Evolutionary conservation across 2,329 filamentous ascomycete genomes (phyloP).

Genomic region (Sporothrix pseudoabietina): DNA sequence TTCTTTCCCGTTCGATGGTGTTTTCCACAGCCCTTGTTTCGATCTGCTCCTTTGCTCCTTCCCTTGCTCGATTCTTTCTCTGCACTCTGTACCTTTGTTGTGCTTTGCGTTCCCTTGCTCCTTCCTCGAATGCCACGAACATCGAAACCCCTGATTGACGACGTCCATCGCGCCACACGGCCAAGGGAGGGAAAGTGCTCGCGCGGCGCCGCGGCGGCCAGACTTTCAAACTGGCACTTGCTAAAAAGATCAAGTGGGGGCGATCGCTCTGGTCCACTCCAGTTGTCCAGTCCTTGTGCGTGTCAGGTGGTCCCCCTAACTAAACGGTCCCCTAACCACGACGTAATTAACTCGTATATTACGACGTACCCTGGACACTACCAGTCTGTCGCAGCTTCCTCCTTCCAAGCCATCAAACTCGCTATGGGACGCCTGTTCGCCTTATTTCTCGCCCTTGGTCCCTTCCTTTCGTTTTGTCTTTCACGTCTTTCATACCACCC

Average conservation of each 20-base stretch:
- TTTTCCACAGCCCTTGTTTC: background rate
- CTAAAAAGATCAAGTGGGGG: slow-evolving; percentile 3
- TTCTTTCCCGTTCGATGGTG: background rate
- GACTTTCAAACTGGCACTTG: background rate
- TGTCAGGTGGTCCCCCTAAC: background rate
- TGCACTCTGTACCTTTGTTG: background rate
- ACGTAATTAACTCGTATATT: slow-evolving; percentile 14
- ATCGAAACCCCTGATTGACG: background rate
- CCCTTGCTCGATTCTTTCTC: background rate
- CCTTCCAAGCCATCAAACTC: background rate
- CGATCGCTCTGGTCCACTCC: slow-evolving; percentile 3
- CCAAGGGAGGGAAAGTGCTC: background rate
- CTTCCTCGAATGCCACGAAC: slow-evolving; percentile 7
- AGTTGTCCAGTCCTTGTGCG: slow-evolving; percentile 5
- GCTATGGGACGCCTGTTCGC: background rate
- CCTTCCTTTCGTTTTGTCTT: slow-evolving; percentile 12
- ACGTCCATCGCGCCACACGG: background rate
- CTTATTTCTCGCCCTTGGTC: background rate
- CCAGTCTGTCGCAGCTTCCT: slow-evolving; percentile 1
- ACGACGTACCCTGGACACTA: background rate
- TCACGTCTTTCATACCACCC: background rate
- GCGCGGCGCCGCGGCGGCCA: background rate
- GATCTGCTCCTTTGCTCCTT: slow-evolving; percentile 4
- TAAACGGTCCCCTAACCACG: background rate
- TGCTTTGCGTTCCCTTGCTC: slow-evolving; percentile 7